Evolutionary conservation across 73 alveolate species (phyloP).

Genomic region (Tetrahymena malaccensis): DNA sequence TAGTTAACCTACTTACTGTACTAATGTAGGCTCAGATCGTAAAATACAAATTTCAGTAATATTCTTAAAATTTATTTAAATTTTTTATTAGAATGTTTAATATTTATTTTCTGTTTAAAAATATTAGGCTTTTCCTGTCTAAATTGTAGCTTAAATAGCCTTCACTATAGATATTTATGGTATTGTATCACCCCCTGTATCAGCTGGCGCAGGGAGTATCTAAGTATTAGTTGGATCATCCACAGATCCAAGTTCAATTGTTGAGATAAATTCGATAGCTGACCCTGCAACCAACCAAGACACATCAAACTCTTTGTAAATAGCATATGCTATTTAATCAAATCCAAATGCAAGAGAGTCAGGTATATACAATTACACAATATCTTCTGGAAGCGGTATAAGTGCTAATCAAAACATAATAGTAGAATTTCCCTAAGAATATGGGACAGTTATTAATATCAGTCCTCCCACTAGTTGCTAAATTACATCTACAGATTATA

Average conservation of each 20-base stretch:
- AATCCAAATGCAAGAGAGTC: neutral
- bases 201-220: neutral
- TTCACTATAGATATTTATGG: neutral
- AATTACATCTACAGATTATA: neutral
- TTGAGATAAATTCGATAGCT: neutral
- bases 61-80: neutral
- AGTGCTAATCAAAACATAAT: neutral
- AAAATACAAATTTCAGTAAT: neutral
- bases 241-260: neutral
- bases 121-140: neutral
- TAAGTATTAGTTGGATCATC: neutral
- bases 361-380: neutral
- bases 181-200: neutral
- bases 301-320: neutral
- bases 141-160: neutral
- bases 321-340: neutral
- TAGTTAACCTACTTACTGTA: neutral
- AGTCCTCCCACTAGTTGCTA: neutral
- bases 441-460: neutral
- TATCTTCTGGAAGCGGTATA: neutral
- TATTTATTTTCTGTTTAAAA: too few species aligned
- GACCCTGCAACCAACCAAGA: neutral
- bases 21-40: neutral
- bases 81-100: too few species aligned
- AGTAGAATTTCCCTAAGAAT: neutral